Percentiles rank a stretch among this genome's conserved stretches.
phyloP scores from a whole-genome alignment of 768 basidiomycete species.

The Tylopilus cervinicoccineus region DNA sequence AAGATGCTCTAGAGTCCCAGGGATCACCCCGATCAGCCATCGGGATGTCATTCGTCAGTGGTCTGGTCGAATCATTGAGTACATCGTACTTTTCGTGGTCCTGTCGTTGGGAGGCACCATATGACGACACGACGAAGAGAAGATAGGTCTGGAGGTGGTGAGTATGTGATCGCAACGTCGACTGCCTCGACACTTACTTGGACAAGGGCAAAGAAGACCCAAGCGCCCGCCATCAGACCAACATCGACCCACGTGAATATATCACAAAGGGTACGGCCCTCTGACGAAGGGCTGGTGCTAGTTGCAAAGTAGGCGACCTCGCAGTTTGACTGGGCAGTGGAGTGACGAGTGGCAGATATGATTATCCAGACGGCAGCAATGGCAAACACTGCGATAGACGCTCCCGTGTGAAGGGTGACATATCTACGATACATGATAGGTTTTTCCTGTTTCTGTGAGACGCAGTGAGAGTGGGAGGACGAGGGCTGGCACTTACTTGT shows the following conservation, averaged over 20 bases:
- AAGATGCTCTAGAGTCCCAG: constrained; percentile 64
- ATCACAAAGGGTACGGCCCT: constrained; percentile 75
- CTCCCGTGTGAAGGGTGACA: constrained; percentile 57
- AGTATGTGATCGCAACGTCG: background rate
- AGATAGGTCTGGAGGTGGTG: constrained; percentile 43
- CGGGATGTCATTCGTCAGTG: constrained; percentile 56
- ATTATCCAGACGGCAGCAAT: constrained; percentile 79
- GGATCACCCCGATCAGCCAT: constrained; percentile 62
- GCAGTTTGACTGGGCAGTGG: constrained; percentile 65
- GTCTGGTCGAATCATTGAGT: constrained; percentile 55
- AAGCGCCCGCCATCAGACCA: constrained; percentile 87
- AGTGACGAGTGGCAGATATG: constrained; percentile 75
- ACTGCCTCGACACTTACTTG: constrained; percentile 50
- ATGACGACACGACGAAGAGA: constrained; percentile 51
- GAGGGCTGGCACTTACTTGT: constrained; percentile 41
- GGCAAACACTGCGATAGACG: constrained; percentile 60
- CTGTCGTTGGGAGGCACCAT: constrained; percentile 66
- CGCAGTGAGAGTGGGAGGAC: background rate
- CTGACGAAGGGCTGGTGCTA: constrained; percentile 31
- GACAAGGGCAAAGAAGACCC: constrained; percentile 72
- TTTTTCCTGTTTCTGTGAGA: constrained; percentile 52
- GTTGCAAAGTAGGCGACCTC: constrained; percentile 50
- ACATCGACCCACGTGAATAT: constrained; percentile 92
- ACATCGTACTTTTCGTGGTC: constrained; percentile 81
- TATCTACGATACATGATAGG: constrained; percentile 63